Evolutionary conservation across 805 yeast species (phyloP), one percentile per base, ranked within the genome.

Genomic region (Saccharomyces jurei): DNA sequence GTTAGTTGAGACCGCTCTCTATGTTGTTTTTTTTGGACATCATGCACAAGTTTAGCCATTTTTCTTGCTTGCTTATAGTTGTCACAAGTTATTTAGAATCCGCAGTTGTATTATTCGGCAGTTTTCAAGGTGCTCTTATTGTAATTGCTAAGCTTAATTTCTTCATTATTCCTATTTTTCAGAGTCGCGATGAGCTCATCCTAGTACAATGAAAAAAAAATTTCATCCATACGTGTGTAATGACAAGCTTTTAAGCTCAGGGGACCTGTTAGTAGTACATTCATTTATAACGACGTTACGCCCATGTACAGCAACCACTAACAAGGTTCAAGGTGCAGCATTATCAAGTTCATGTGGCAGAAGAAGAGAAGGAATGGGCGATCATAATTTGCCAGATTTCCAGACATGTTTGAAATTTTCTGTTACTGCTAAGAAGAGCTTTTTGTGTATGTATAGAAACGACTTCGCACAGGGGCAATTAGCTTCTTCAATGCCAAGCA

Each of bases 21-120:
- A 66, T 94, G 99, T 75, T 94, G 98, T 67, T 89, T 94, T 76
- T 95, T 94, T 71, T 92, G 97, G 10, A 92, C 84, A 66, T 89
- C 87, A 69, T 91, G 97, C 11, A 87, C 92, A 32, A 87, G 73
- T 60, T 85, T 86, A 36, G 86, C 86, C 95, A 88, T 88, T 29
- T 44, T 52, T 49, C 6, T 46, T 2, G 14, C 3, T 46, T 49
- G 22, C 25, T 36, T 0, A 8, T 17, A 17, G 6, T 9, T 30
- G 11, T 14, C 22, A 22, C 41, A 22, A 22, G 5, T 21, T 32
- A 14, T 14, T 4, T 4, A 32, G 36, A 32, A 14, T 25, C 26
- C 25, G 4, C 17, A 21, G 25, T 17, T 6, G 44, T 21, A 21
- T 36, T 3, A 17, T 6, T n/a, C 11, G 44, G 2, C 9, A 22